These are phyloP conservation scores for Aspergillus nomiae DNA, from an alignment of 2,329 filamentous ascomycete genomes.

Conservation along the genomic window DNA sequence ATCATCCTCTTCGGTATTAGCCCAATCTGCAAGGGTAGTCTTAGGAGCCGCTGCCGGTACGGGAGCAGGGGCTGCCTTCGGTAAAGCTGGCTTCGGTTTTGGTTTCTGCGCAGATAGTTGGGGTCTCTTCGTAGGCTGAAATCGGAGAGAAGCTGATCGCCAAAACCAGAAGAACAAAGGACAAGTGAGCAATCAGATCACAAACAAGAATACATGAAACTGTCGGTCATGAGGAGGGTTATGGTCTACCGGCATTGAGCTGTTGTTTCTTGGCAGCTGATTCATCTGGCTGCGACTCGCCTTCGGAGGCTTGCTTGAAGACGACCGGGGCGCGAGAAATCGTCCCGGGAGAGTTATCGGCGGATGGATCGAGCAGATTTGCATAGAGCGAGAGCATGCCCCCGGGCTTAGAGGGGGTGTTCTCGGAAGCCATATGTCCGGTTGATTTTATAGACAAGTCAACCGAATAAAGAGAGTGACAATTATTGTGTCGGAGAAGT, in stretches of 20 bases:
- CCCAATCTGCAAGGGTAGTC: slow-evolving; percentile 79
- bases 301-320: slow-evolving; percentile 61
- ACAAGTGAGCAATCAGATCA: slow-evolving; percentile 51
- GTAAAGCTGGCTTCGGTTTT: slow-evolving; percentile 64
- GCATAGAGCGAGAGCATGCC: slow-evolving; percentile 75
- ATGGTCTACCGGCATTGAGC: slow-evolving; percentile 62
- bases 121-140: slow-evolving; percentile 82
- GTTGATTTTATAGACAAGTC: neutral
- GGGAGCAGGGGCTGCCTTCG: slow-evolving; percentile 45
- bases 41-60: slow-evolving; percentile 56
- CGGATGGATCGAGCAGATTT: slow-evolving; percentile 68
- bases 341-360: slow-evolving; percentile 55
- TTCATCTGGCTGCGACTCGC: slow-evolving; percentile 52
- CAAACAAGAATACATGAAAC: slow-evolving; percentile 18
- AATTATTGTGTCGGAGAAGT: neutral
- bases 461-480: neutral
- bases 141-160: slow-evolving; percentile 67
- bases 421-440: slow-evolving; percentile 33
- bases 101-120: slow-evolving; percentile 63
- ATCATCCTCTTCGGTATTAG: slow-evolving; percentile 78
- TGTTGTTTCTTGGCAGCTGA: slow-evolving; percentile 64
- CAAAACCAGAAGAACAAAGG: slow-evolving; percentile 29
- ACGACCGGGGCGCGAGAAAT: slow-evolving; percentile 76
- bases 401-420: slow-evolving; percentile 39
- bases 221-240: slow-evolving; percentile 32